Percentiles rank a stretch among this genome's conserved stretches.
Conservation (phyloP, 306 rosid species). For the Pueraria montana region DNA sequence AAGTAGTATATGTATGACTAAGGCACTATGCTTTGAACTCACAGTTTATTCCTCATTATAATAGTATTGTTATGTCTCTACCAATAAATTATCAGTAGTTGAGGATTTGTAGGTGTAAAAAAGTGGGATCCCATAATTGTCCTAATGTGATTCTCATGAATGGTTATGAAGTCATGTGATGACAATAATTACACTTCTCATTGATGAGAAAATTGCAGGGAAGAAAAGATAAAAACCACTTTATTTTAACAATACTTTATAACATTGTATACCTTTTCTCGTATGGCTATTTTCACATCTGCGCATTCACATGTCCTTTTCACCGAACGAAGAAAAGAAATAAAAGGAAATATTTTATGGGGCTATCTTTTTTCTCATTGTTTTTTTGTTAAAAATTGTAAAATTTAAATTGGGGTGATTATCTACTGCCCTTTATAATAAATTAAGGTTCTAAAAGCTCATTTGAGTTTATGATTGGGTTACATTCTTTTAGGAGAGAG, state of each 20-base stretch:
- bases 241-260: conserved; percentile 59
- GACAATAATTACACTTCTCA: conserved; percentile 82
- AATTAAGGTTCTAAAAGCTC: conserved; percentile 25
- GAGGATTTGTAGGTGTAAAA: conserved; percentile 60
- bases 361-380: conserved; percentile 27
- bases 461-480: conserved; percentile 35
- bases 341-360: conserved; percentile 54
- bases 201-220: conserved; percentile 60
- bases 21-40: conserved; percentile 58
- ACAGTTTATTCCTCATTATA: conserved; percentile 49
- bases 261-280: conserved; percentile 53
- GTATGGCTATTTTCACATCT: conserved; percentile 61
- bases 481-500: conserved; percentile 27
- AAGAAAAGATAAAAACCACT: conserved; percentile 36
- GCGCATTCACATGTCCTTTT: conserved; percentile 85
- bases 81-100: conserved; percentile 50
- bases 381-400: conserved; percentile 37
- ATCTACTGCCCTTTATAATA: conserved; percentile 24
- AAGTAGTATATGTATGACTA: conserved; percentile 45
- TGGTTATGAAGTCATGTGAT: conserved; percentile 86
- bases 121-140: conserved; percentile 81
- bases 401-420: conserved; percentile 33
- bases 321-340: conserved; percentile 71
- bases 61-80: conserved; percentile 33
- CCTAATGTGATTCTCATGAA: conserved; percentile 81